A percentile compares a stretch with the other conserved stretches of the same genome.
Conservation (phyloP, 305 asterid species). For the Ilex paraguariensis region DNA sequence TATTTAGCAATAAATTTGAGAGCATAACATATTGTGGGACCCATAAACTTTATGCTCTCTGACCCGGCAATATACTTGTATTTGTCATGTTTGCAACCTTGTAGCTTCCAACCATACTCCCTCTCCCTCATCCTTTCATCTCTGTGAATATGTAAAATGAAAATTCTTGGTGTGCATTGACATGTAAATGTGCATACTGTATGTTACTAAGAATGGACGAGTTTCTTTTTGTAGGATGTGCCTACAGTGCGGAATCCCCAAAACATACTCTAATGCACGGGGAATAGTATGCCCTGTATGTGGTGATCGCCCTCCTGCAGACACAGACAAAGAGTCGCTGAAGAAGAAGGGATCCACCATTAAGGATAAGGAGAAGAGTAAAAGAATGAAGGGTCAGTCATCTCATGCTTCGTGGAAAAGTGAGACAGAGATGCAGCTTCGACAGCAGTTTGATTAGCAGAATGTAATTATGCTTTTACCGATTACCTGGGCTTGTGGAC, state of each 20-base stretch:
- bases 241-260: constrained; percentile 72
- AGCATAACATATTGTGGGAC: too few species aligned
- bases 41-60: too few species aligned
- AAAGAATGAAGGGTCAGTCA: constrained; percentile 94
- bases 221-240: constrained; percentile 56
- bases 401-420: constrained; percentile 96
- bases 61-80: too few species aligned
- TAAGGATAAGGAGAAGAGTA: constrained; percentile 88
- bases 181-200: too few species aligned
- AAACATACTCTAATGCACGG: constrained; percentile 57
- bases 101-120: too few species aligned
- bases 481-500: background rate
- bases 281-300: constrained; percentile 87
- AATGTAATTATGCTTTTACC: background rate
- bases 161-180: too few species aligned
- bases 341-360: constrained; percentile 72
- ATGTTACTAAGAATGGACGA: background rate
- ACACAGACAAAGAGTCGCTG: constrained; percentile 37
- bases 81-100: too few species aligned
- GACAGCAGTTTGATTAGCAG: constrained; percentile 88
- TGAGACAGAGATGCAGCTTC: constrained; percentile 93
- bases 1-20: too few species aligned
- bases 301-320: constrained; percentile 53
- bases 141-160: too few species aligned
- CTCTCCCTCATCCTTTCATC: too few species aligned